These are phyloP conservation scores for Psilocybe cyanescens DNA, from an alignment of 768 basidiomycete species.

Conservation along the genomic window DNA sequence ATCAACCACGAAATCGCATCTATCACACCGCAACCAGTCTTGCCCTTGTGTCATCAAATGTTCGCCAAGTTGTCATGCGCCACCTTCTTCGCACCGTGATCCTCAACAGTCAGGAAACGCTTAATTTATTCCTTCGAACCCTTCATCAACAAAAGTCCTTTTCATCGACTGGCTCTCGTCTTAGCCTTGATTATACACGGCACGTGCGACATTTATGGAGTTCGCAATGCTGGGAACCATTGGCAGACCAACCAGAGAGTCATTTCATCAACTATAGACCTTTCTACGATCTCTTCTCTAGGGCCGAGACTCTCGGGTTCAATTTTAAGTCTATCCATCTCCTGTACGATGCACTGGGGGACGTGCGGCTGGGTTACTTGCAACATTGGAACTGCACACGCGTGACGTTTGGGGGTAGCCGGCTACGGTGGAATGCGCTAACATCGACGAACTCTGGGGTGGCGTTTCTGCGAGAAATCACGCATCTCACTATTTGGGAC, in stretches of 20 bases:
- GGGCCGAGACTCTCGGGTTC: slow-evolving; percentile 36
- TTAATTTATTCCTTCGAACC: slow-evolving; percentile 35
- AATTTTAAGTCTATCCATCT: slow-evolving; percentile 34
- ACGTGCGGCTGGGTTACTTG: slow-evolving; percentile 10
- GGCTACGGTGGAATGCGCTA: slow-evolving; percentile 36
- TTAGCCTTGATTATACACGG: slow-evolving; percentile 33
- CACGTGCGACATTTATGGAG: slow-evolving; percentile 39
- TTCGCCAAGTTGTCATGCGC: slow-evolving; percentile 40
- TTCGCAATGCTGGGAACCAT: slow-evolving; percentile 31
- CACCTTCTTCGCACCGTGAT: slow-evolving; percentile 42
- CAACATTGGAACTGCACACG: slow-evolving; percentile 30
- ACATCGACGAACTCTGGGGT: slow-evolving; percentile 31
- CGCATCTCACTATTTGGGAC: slow-evolving; percentile 40
- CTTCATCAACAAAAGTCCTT: slow-evolving; percentile 31
- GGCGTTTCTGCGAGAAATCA: slow-evolving; percentile 37
- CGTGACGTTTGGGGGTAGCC: slow-evolving; percentile 34
- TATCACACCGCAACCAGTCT: slow-evolving; percentile 34
- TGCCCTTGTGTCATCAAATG: slow-evolving; percentile 33
- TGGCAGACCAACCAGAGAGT: slow-evolving; percentile 21
- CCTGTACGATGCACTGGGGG: slow-evolving; percentile 34
- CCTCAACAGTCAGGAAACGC: slow-evolving; percentile 28
- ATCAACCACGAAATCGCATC: slow-evolving; percentile 3
- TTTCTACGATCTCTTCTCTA: slow-evolving; percentile 31
- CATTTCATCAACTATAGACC: slow-evolving; percentile 21
- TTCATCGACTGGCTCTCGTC: slow-evolving; percentile 15